A percentile compares a stretch with the other conserved stretches of the same genome.
phyloP scores from a whole-genome alignment of 2,329 filamentous ascomycete genomes.

The Blastomyces silverae region DNA sequence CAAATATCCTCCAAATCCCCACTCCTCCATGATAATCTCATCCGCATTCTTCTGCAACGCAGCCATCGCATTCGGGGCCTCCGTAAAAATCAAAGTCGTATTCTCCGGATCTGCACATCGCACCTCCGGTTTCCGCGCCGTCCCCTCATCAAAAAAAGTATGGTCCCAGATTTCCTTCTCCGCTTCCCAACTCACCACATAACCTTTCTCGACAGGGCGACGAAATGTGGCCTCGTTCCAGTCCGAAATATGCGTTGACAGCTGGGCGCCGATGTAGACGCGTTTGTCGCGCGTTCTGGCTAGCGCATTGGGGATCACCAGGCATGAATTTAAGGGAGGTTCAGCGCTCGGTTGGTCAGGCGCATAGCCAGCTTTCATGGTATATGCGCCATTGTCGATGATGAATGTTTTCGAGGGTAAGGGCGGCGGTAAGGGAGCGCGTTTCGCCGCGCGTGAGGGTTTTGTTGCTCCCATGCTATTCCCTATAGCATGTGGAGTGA shows the following conservation, averaged over 20 bases:
- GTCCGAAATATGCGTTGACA: slow-evolving; percentile 67
- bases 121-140: slow-evolving; percentile 46
- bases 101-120: slow-evolving; percentile 58
- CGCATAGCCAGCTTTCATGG: slow-evolving; percentile 79
- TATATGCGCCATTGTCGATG: slow-evolving; percentile 88
- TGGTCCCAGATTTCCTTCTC: slow-evolving; percentile 94
- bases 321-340: slow-evolving; percentile 45
- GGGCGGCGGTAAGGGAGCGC: slow-evolving; percentile 46
- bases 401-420: slow-evolving; percentile 66
- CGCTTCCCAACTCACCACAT: slow-evolving; percentile 92
- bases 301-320: slow-evolving; percentile 78
- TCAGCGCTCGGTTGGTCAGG: slow-evolving; percentile 37
- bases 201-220: slow-evolving; percentile 87
- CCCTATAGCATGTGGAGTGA: neutral
- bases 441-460: slow-evolving; percentile 41
- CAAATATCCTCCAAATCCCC: slow-evolving; percentile 81
- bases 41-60: slow-evolving; percentile 83
- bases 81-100: slow-evolving; percentile 76
- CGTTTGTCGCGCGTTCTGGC: slow-evolving; percentile 73
- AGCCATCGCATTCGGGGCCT: slow-evolving; percentile 75
- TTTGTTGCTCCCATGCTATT: slow-evolving; percentile 31
- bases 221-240: slow-evolving; percentile 85
- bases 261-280: slow-evolving; percentile 70
- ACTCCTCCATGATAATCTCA: slow-evolving; percentile 96
- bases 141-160: slow-evolving; percentile 67